Conservation (phyloP, 2,329 filamentous ascomycete species). For the Exophiala oligosperma region DNA sequence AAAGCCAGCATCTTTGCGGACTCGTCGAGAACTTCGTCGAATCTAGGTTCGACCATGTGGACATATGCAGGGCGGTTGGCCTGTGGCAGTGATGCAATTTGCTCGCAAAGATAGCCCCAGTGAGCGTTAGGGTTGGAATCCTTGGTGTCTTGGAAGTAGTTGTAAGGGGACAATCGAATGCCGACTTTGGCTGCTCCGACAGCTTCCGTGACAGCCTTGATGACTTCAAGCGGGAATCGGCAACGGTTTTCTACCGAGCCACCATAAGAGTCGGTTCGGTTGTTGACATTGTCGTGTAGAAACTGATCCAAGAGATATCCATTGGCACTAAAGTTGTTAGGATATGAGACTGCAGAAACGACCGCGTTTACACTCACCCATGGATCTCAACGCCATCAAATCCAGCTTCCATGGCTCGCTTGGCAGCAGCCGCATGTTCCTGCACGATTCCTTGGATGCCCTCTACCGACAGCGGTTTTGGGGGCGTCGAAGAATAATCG, state of each 20-base stretch:
- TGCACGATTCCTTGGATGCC: constrained; percentile 41
- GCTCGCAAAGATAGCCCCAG: constrained; percentile 48
- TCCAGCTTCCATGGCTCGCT: constrained; percentile 55
- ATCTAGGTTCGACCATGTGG: constrained; percentile 61
- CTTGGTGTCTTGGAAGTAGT: constrained; percentile 55
- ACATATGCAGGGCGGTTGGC: constrained; percentile 57
- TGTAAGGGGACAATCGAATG: constrained; percentile 48
- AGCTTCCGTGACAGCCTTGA: constrained; percentile 43
- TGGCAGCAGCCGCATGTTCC: constrained; percentile 44
- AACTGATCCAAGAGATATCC: constrained; percentile 57
- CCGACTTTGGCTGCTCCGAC: constrained; percentile 49
- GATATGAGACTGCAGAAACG: not conserved
- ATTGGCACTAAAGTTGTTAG: constrained; percentile 46
- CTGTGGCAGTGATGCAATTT: constrained; percentile 39
- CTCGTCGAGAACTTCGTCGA: constrained; percentile 35
- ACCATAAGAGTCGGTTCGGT: constrained; percentile 52
- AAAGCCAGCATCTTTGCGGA: constrained; percentile 42
- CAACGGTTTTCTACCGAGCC: constrained; percentile 54
- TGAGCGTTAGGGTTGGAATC: constrained; percentile 47
- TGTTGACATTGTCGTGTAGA: constrained; percentile 52
- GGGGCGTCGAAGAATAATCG: constrained; percentile 34
- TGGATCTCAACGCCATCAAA: constrained; percentile 54
- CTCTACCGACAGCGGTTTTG: constrained; percentile 36
- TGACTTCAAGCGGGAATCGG: constrained; percentile 59
- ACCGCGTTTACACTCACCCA: constrained; percentile 29